phyloP scores from a whole-genome alignment of 805 yeast species.

The Sugiyamaella lignohabitans region DNA sequence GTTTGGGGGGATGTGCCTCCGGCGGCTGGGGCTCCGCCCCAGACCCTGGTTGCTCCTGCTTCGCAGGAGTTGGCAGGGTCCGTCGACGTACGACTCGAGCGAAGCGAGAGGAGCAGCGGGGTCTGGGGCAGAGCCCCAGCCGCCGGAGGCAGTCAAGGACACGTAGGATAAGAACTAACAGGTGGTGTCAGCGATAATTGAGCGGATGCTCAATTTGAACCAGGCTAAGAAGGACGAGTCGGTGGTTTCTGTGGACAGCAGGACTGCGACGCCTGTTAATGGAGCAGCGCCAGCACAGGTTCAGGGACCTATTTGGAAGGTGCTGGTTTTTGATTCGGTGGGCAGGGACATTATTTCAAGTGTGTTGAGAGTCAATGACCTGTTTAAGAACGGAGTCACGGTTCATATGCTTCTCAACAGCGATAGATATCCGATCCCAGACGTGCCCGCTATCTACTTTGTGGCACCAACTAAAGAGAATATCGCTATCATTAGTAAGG shows the following conservation, averaged over 20 bases:
- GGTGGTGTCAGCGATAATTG: constrained; percentile 40
- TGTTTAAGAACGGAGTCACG: constrained; percentile 85
- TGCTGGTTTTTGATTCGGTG: constrained; percentile 68
- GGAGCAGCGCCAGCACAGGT: constrained; percentile 34
- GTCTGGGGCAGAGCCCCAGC: too few relatives aligned
- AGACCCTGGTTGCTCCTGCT: too few relatives aligned
- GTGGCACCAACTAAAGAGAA: constrained; percentile 82
- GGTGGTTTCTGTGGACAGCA: constrained; percentile 36
- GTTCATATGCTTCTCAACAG: constrained; percentile 72
- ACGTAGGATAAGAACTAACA: constrained; percentile 9
- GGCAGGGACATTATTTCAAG: constrained; percentile 85
- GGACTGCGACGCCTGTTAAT: constrained; percentile 14
- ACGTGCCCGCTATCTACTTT: constrained; percentile 91
- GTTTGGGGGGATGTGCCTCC: too few relatives aligned
- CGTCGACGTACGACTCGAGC: too few relatives aligned
- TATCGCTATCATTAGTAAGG: constrained; percentile 60
- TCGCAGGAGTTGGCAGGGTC: too few relatives aligned
- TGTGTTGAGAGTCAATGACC: constrained; percentile 86
- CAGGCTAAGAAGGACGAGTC: constrained; percentile 38
- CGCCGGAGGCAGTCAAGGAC: too few relatives aligned
- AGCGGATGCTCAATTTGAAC: constrained; percentile 82
- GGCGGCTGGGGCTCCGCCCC: too few relatives aligned
- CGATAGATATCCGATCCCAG: constrained; percentile 77
- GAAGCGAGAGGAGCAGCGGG: too few relatives aligned
- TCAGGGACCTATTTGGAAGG: constrained; percentile 73